Percentiles rank a stretch among this genome's conserved stretches.
Evolutionary conservation across 2,329 filamentous ascomycete species (phyloP).

Genomic region (Cladosporium sp.): DNA sequence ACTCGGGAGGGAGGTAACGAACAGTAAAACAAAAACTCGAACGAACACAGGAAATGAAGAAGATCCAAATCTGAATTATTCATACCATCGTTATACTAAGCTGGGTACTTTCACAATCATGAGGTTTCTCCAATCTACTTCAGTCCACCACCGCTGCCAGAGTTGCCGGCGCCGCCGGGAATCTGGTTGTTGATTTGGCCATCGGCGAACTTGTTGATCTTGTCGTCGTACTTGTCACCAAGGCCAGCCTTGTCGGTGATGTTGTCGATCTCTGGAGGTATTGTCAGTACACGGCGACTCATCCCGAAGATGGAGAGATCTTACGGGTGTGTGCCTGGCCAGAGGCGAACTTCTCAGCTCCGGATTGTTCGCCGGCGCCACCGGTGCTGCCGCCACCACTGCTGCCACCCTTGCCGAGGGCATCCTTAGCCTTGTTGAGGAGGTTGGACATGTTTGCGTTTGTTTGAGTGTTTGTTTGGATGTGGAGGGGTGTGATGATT

Average conservation of each 20-base stretch:
- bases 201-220: slow-evolving; percentile 23
- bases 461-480: slow-evolving; percentile 1
- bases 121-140: neutral
- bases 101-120: too few relatives aligned
- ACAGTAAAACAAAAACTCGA: too few relatives aligned
- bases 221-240: slow-evolving; percentile 24
- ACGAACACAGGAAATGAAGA: too few relatives aligned
- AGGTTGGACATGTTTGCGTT: slow-evolving; percentile 20
- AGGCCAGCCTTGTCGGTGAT: slow-evolving; percentile 19
- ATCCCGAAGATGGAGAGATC: neutral
- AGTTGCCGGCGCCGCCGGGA: slow-evolving; percentile 13
- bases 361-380: slow-evolving; percentile 5
- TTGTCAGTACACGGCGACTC: neutral
- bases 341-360: slow-evolving; percentile 16
- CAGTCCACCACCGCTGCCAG: neutral
- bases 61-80: too few relatives aligned
- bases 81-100: too few relatives aligned
- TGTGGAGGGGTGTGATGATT: neutral
- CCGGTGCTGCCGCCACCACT: neutral
- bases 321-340: slow-evolving; percentile 17
- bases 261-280: slow-evolving; percentile 16
- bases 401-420: slow-evolving; percentile 15
- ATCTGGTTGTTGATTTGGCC: slow-evolving; percentile 23
- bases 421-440: slow-evolving; percentile 22
- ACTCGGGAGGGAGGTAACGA: too few relatives aligned